Base-by-base conservation (phyloP, 1,284 basidiomycete genomes). In the Trichosporon sp. region DNA sequence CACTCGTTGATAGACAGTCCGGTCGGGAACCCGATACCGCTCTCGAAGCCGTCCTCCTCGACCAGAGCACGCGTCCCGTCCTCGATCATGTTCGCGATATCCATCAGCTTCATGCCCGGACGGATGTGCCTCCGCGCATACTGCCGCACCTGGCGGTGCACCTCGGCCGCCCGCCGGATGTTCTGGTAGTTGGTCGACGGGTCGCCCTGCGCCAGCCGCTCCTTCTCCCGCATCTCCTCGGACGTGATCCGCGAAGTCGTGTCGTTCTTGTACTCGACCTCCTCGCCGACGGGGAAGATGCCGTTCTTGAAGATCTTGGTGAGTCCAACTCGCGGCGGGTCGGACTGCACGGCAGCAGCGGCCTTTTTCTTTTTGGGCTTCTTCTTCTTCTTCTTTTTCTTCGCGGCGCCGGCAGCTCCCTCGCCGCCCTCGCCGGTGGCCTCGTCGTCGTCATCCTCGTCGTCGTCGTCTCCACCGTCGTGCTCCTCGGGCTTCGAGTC, bases 1-100 rank as follows among this genome's bases (percentile, higher is more conserved):
- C 92, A 92, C 78, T 97, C 86, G 80, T 99, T 99, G 69, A 95
- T 80, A 79, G 88, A 95, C 68, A 99, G 82, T 34, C 96, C 96
- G 2, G 95, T 99, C n/a, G 96, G 96, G 83, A 99, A 93, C 16
- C 95, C 93, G 74, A 99, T 85, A 13, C 96, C 91, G 64, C 86
- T 83, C 58, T 80, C 77, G 29, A 96, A 81, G 1, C 92, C 94
- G 70, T 89, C 86, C 80, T 90, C 92, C 80, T 99, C 96, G 0
- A 96, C 92, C 27, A 98, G 82, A 9, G 93, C 88, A 54, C 95
- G 85, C 31, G 89, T 91, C 11, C 91, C 89, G 73, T 95, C 87
- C 81, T 99, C 96, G 72, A 99, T 95, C 73, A 89, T 85, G 70
- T 99, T 88, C 25, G 89, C 95, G 72, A 99, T 97, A 72, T 97